Base-by-base conservation (phyloP, 2,329 filamentous ascomycete genomes). In the Curvularia verruculosa region DNA sequence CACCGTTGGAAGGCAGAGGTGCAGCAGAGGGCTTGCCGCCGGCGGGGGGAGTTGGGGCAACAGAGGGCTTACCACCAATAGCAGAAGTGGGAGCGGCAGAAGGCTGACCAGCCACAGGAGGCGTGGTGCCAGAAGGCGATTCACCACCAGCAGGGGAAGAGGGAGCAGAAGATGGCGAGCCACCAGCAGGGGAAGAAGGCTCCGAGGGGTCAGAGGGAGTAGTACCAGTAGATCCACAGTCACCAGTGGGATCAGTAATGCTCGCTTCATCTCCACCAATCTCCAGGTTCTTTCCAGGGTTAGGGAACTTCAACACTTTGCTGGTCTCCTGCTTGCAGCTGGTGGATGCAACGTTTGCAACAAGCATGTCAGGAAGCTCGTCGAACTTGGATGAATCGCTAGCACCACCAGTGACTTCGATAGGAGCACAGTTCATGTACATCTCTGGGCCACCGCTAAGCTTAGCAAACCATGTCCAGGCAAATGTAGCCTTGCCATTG, bases 381-480 rank as follows among this genome's bases (percentile, higher is more conserved):
- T 69, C 54, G 9, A 88, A 84, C 51, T 85, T 70, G 36, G 26
- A 28, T 5, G 26, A 28, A 9, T 85, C 83, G 37, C 75, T 70
- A 2, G 78, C 72, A 24, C 80, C 79, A 2, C 78, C 80, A 2
- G 85, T 85, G 23, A 97, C 81, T 0, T 81, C 84, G 52, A 96
- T 77, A 0, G 90, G 85, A 0, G 89, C 91, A 67, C 95, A 98
- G 84, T 96, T 96, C 92, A 96, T 96, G 83, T 68, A 69, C 82
- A 96, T 89, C 74, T 98, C 94, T 1, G 92, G 88, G 75, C 90
- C 92, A 3, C 94, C 94, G 7, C 93, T 74, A 44, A 74, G 9
- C 40, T 88, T 89, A 58, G 96, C 94, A 79, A 96, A 88, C 94
- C 94, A 98, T 0, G 92, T 92, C 92, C 92, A 97, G 0, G 91